phyloP scores from a whole-genome alignment of 805 yeast species.

The Pichia ethanolica region DNA sequence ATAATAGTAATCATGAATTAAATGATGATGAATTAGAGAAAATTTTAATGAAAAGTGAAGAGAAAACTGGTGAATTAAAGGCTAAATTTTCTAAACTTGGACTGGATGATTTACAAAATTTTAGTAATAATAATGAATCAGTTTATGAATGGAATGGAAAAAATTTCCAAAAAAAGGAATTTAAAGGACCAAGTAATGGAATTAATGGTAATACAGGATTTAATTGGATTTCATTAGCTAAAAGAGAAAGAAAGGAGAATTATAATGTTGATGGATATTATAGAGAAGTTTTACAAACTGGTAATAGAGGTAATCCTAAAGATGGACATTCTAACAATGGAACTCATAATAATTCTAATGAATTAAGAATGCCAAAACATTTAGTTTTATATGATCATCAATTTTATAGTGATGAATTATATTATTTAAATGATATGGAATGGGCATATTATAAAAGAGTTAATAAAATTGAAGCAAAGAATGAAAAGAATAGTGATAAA shows the following conservation, averaged over 20 bases:
- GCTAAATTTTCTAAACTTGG: slow-evolving; percentile 61
- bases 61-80: slow-evolving; percentile 54
- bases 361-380: slow-evolving; percentile 65
- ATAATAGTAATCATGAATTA: slow-evolving; percentile 23
- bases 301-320: slow-evolving; percentile 42
- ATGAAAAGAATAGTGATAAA: slow-evolving; percentile 11
- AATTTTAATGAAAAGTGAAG: slow-evolving; percentile 52
- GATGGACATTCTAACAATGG: not conserved
- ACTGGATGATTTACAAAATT: slow-evolving; percentile 70
- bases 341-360: slow-evolving; percentile 20
- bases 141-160: slow-evolving; percentile 89
- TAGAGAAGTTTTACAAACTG: slow-evolving; percentile 50
- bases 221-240: slow-evolving; percentile 79
- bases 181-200: slow-evolving; percentile 37
- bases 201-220: slow-evolving; percentile 36
- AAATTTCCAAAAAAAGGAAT: slow-evolving; percentile 61
- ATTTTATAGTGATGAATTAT: slow-evolving; percentile 71
- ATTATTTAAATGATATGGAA: slow-evolving; percentile 75
- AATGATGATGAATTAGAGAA: slow-evolving; percentile 57
- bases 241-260: slow-evolving; percentile 68
- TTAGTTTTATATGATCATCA: slow-evolving; percentile 83
- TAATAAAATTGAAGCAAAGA: slow-evolving; percentile 52
- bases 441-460: slow-evolving; percentile 69
- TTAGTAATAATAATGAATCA: slow-evolving; percentile 44
- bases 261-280: slow-evolving; percentile 79